Evolutionary conservation across 2,329 filamentous ascomycete species (phyloP), one percentile per base, ranked within the genome.

Genomic region (Trichoderma polysporum): DNA sequence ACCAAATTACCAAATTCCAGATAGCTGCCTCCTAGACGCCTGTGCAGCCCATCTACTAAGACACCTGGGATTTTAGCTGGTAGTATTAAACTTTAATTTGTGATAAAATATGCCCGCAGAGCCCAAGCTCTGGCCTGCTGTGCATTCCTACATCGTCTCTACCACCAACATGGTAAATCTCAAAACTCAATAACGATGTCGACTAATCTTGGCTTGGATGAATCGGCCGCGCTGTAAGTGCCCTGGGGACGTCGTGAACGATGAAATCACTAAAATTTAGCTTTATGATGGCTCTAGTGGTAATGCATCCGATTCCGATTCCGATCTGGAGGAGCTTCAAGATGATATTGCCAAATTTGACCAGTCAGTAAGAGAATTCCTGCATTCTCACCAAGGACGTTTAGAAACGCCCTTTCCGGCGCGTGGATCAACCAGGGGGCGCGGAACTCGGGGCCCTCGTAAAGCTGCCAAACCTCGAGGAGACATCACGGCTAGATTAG

Each of bases 401-500:
- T 57, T 66, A 41, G 70, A 72, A 19, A 60, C 68, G 8, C 66
- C 71, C 4, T 67, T 67, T 19, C 67, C 70, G 4, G 35, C 31
- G 19, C 72, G 73, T 13, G 70, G 74, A 41, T 70, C 68, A 6
- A 47, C 65, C 25, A 73, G 74, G 29, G 74, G 73, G 19, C 73
- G 73, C 63, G 73, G 79, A 31, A 67, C 75, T 53, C 76, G 80
- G 15, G 85, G 85, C 7, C 85, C 84, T 29, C 81, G 85, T 19
- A 87, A 88, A 74, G 85, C 87, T 27, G 88, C 86, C 9, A 90
- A 91, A 74, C 90, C 89, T 17, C 86, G 89, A 52, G 87, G 85
- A 47, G 89, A 93, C 71, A 91, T 93, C 76, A 92, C 90, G 72
- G 82, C 86, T 47, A 82, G 89, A 49, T 83, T 93, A 57, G 84